phyloP scores from a whole-genome alignment of 345 rosid species.

The Citrus reticulata region DNA sequence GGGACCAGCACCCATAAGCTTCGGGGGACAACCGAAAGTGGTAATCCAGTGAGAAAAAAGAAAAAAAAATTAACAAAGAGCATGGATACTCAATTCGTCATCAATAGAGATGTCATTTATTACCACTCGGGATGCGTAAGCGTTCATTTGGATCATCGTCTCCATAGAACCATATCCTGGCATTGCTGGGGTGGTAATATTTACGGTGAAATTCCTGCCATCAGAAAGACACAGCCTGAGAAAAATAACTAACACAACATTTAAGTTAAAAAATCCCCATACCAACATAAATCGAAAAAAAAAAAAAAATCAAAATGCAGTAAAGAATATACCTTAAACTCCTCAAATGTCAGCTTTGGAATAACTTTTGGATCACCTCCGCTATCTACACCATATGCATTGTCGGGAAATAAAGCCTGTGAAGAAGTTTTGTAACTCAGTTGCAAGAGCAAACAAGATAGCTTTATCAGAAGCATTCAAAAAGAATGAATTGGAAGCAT shows the following conservation, averaged over 20 bases:
- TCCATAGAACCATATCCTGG: constrained; percentile 97
- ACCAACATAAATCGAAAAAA: not conserved
- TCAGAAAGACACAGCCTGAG: not conserved
- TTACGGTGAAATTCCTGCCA: constrained; percentile 84
- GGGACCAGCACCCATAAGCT: no score
- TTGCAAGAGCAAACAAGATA: constrained; percentile 15
- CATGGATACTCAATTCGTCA: constrained; percentile 4
- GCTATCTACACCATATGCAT: constrained; percentile 96
- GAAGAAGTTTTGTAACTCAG: constrained; percentile 12
- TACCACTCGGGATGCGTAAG: constrained; percentile 81
- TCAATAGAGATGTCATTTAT: constrained; percentile 1
- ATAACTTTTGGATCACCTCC: constrained; percentile 95
- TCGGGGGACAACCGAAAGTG: no score
- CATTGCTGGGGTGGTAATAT: constrained; percentile 94
- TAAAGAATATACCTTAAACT: constrained; percentile 59
- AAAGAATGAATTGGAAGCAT: not conserved
- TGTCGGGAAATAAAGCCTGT: constrained; percentile 89
- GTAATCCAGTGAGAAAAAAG: no score
- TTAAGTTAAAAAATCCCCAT: not conserved
- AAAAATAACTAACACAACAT: not conserved
- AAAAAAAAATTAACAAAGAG: not conserved
- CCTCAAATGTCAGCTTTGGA: constrained; percentile 81
- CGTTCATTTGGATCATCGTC: constrained; percentile 88
- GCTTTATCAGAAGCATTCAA: not conserved
- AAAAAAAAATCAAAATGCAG: not conserved